These are phyloP conservation scores for Chenopodium quinoa DNA, from an alignment of 148 eudicot species.

Conservation along the genomic window DNA sequence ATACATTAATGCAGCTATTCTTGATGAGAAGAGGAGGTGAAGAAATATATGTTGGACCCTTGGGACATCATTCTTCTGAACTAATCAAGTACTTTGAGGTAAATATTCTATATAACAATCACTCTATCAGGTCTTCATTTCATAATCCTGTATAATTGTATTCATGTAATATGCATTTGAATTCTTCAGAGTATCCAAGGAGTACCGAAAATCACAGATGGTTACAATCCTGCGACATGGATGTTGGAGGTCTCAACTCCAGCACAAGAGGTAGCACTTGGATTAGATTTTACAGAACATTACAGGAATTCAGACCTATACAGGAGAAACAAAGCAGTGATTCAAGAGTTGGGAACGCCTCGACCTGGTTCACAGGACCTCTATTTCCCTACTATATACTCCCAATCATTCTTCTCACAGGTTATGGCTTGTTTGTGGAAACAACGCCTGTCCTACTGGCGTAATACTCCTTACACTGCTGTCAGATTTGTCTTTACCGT, in stretches of 20 bases:
- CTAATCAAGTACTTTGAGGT: conserved; percentile 74
- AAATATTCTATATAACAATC: not conserved
- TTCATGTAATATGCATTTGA: not conserved
- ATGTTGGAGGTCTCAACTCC: conserved; percentile 66
- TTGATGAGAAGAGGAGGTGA: conserved; percentile 76
- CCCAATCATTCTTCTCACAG: conserved; percentile 56
- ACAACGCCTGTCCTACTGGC: conserved; percentile 73
- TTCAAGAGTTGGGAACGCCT: conserved; percentile 49
- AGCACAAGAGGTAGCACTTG: conserved; percentile 53
- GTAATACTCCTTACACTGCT: conserved; percentile 68
- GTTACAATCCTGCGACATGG: conserved; percentile 76
- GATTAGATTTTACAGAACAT: conserved; percentile 52
- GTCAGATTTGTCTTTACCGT: conserved; percentile 58
- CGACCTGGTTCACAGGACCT: conserved; percentile 60
- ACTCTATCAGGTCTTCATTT: not conserved
- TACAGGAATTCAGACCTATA: conserved; percentile 60
- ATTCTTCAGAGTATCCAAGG: conserved; percentile 52
- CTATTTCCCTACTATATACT: conserved; percentile 44
- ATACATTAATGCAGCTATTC: conserved; percentile 42
- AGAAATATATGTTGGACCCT: conserved; percentile 74
- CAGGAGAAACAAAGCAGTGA: conserved; percentile 74
- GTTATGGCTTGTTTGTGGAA: conserved; percentile 77
- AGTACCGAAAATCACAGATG: conserved; percentile 50
- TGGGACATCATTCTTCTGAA: conserved; percentile 61
- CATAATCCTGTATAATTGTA: not conserved